Evolutionary conservation across 169 alveolate genomes (phyloP).

Genomic region (Eimeria tenella): DNA sequence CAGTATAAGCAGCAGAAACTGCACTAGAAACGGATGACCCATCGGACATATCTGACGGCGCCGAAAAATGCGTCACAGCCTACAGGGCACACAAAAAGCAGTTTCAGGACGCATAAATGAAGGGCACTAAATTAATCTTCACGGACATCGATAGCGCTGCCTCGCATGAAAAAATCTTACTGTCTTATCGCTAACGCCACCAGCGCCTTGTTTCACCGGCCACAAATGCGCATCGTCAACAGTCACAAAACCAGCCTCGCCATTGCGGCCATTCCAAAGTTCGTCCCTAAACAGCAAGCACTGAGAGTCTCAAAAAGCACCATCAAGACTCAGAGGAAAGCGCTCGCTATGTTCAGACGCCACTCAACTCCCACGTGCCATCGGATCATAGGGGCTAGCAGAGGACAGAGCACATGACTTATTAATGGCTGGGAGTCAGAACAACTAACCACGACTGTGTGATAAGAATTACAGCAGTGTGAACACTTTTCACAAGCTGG

Average conservation of each 20-base stretch:
- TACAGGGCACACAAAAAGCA: background rate
- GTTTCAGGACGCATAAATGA: background rate
- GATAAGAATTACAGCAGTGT: slow-evolving; percentile 30
- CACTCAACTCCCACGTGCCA: no score
- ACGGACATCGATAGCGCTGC: background rate
- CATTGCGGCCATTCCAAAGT: no score
- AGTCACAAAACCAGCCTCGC: no score
- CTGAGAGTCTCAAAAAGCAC: no score
- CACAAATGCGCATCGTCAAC: no score
- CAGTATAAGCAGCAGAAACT: slow-evolving; percentile 1
- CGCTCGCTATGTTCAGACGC: no score
- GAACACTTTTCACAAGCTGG: slow-evolving; percentile 44
- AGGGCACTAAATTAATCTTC: background rate
- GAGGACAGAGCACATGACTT: no score
- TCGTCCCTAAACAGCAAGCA: no score
- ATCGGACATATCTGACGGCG: background rate
- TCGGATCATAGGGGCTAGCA: no score
- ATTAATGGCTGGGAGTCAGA: background rate
- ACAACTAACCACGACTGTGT: slow-evolving; percentile 64
- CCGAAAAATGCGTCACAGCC: background rate
- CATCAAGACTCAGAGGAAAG: no score
- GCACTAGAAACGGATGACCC: background rate
- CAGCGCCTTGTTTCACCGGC: slow-evolving; percentile 4
- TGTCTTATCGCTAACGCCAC: background rate
- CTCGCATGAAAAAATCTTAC: background rate